These are phyloP conservation scores for Pseudogymnoascus sp. DNA, from an alignment of 2,329 filamentous ascomycete species.

Conservation along the genomic window DNA sequence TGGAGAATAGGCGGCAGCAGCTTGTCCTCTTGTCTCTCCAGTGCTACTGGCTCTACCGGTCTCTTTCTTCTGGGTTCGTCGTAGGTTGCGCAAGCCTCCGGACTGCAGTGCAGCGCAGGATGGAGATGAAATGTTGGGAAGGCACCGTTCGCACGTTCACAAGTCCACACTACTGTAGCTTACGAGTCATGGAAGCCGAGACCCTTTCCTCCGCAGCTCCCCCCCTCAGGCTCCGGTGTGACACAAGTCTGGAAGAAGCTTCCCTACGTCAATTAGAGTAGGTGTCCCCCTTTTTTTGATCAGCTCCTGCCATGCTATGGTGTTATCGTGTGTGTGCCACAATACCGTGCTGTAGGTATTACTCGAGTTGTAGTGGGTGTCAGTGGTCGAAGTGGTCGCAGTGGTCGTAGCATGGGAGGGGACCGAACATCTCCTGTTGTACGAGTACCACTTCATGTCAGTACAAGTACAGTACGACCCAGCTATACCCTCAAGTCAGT, in stretches of 20 bases:
- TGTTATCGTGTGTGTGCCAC: conserved; percentile 2
- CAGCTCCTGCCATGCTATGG: not conserved
- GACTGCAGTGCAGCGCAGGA: not conserved
- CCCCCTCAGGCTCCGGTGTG: not conserved
- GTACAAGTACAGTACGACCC: not conserved
- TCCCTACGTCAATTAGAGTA: conserved; percentile 9
- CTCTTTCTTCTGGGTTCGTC: not conserved
- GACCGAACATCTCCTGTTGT: not conserved
- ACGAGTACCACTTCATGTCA: not conserved
- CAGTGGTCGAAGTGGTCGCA: not conserved
- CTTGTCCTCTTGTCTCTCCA: not conserved
- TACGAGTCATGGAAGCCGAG: conserved; percentile 8
- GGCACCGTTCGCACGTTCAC: conserved; percentile 1
- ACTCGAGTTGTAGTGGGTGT: not conserved
- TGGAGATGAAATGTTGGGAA: not conserved
- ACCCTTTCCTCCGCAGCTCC: conserved; percentile 4
- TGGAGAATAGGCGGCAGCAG: not conserved
- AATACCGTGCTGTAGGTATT: conserved; percentile 3
- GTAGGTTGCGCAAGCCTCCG: not conserved
- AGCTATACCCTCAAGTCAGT: not conserved
- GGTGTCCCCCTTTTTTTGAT: not conserved
- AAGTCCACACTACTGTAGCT: not conserved
- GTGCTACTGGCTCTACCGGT: not conserved
- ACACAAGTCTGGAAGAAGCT: conserved; percentile 9
- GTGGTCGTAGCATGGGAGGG: not conserved